Conservation (phyloP, 768 basidiomycete species). For the Suillus tomentosus region DNA sequence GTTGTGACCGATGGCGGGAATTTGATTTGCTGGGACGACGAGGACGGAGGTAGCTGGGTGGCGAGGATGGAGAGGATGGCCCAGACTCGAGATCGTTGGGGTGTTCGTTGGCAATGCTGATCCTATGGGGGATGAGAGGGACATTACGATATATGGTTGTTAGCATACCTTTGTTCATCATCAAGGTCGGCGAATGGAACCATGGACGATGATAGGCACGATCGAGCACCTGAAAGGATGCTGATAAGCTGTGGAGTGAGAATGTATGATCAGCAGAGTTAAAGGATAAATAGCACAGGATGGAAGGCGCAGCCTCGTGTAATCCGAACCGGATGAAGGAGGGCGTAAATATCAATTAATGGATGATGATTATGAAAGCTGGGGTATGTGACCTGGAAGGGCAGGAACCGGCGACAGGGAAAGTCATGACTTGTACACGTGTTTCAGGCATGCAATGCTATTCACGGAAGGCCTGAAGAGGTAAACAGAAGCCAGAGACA, state of each 20-base stretch:
- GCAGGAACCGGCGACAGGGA: constrained; percentile 12
- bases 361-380: constrained; percentile 16
- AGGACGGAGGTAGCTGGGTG: constrained; percentile 20
- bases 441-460: constrained; percentile 23
- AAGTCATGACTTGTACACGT: constrained; percentile 29
- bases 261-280: constrained; percentile 13
- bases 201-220: constrained; percentile 27
- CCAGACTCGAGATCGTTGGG: constrained; percentile 34
- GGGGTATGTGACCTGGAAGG: constrained; percentile 15
- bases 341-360: constrained; percentile 22
- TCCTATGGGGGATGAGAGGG: constrained; percentile 18
- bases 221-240: constrained; percentile 10
- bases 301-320: constrained; percentile 29
- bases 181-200: constrained; percentile 27
- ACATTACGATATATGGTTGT: background rate
- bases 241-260: constrained; percentile 10
- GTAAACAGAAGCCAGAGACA: background rate
- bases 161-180: constrained; percentile 30
- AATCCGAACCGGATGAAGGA: constrained; percentile 18
- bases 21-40: constrained; percentile 29
- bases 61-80: constrained; percentile 29
- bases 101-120: constrained; percentile 27
- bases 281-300: constrained; percentile 11
- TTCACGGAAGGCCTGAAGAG: constrained; percentile 18
- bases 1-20: constrained; percentile 29